These are phyloP conservation scores for Cyclospora cayetanensis DNA, from an alignment of 169 alveolate genomes.

Conservation along the genomic window DNA sequence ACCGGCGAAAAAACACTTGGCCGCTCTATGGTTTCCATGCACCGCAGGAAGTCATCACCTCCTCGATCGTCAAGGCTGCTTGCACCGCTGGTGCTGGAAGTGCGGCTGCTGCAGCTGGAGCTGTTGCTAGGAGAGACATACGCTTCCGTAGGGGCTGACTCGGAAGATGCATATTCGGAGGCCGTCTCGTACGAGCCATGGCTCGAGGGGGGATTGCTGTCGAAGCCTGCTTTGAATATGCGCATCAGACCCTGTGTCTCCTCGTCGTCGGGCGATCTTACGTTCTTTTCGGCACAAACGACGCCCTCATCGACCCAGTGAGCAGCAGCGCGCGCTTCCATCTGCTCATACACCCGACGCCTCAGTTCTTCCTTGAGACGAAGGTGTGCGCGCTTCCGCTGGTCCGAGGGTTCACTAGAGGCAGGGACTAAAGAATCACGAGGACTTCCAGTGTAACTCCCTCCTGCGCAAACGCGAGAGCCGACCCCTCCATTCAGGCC, in stretches of 20 bases:
- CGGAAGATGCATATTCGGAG: constrained; percentile 24
- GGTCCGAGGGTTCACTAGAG: not conserved
- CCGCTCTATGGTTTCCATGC: too few relatives aligned
- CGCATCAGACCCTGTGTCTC: not conserved
- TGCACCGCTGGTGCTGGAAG: constrained; percentile 21
- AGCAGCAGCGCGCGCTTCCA: constrained; percentile 59
- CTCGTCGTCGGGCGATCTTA: not conserved
- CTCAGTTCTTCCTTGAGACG: constrained; percentile 53
- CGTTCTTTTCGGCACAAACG: not conserved
- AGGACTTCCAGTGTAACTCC: not conserved
- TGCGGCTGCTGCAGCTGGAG: constrained; percentile 39
- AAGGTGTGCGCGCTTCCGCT: constrained; percentile 25
- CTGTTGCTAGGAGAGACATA: constrained; percentile 55
- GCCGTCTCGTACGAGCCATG: constrained; percentile 55
- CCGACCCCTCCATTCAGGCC: too few relatives aligned
- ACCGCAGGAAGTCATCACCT: not conserved
- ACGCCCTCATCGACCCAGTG: not conserved
- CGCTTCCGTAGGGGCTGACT: constrained; percentile 53
- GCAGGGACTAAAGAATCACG: not conserved
- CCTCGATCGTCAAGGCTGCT: not conserved
- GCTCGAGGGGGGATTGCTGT: constrained; percentile 43
- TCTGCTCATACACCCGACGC: constrained; percentile 24
- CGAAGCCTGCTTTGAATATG: not conserved
- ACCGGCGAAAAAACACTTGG: too few relatives aligned
- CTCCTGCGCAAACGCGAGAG: not conserved